Evolutionary conservation across 2,329 filamentous ascomycete genomes (phyloP).

Genomic region (Aspergillus novofumigatus): DNA sequence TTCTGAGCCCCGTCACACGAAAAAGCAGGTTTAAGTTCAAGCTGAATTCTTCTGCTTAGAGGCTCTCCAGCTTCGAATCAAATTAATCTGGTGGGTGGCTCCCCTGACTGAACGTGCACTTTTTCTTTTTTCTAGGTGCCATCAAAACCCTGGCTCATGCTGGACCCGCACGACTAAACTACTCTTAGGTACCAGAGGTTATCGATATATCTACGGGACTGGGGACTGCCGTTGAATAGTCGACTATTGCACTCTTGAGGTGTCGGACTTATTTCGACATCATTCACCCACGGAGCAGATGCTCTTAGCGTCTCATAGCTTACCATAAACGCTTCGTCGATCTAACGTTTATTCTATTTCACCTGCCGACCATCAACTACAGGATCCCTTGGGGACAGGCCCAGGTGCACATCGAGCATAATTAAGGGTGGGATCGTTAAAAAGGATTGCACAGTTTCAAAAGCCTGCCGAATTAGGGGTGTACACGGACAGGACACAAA

Average conservation of each 20-base stretch:
- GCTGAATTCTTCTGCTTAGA: background rate
- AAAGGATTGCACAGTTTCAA: background rate
- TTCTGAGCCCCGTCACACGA: background rate
- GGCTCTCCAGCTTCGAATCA: background rate
- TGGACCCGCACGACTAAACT: background rate
- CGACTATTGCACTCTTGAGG: background rate
- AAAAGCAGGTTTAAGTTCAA: background rate
- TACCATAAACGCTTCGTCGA: background rate
- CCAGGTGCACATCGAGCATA: background rate
- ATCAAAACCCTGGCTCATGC: background rate
- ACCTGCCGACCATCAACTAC: background rate
- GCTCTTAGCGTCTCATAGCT: background rate
- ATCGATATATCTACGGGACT: background rate
- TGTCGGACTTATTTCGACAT: background rate
- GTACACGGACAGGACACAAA: background rate
- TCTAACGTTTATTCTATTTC: background rate
- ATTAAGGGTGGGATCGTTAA: background rate
- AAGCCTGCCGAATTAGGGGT: background rate
- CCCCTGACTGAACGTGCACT: background rate
- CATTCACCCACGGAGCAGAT: background rate
- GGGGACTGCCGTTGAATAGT: background rate
- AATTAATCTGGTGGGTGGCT: background rate
- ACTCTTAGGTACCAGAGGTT: background rate
- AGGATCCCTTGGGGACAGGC: background rate
- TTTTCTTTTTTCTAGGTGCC: background rate